Base-by-base conservation (phyloP, 106 monocot genomes). In the Allium fistulosum region DNA sequence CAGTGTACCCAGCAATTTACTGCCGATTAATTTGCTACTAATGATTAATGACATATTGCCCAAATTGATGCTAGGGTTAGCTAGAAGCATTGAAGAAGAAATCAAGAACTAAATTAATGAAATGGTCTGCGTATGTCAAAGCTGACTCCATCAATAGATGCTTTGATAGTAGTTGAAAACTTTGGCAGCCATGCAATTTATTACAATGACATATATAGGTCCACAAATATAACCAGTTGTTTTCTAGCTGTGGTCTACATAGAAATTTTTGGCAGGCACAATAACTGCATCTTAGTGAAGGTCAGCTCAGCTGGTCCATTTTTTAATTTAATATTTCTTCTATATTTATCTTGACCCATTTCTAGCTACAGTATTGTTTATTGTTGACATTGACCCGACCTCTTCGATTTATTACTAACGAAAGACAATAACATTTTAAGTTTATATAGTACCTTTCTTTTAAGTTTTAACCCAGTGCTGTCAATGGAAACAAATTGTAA, bases 301-400 rank as follows among this genome's bases (percentile, higher is more conserved):
- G 37, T 37, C 37, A 46, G 2, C 46, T 46, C 46, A 63, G 63
- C 61, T 14, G 61, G 61, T 28, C 61, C 61, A 27, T 61, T 28
- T 9, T 37, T 37, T 5, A 37, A 37, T 37, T 37, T 37, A 37
- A 37, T 37, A 5, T 37, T 37, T 37, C 37, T 37, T 37, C 10
- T 11, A 7, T 28, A 16, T 61, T 45, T 61, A 61, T 28, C 61
- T 6, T 27, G 61, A 45, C 37, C 61, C 61, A 61, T 28, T 45
- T 12, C 26, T 8, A 45, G 61, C 37, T 37, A 47, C 13, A 63
- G 13, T 15, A 58, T 16, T 16, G 58, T 18, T 18, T 16, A 16
- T 58, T 15, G 7, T 58, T 15, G 63, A 63, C 13, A 63, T 46
- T 63, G 63, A 63, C 63, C 45, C 47, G 46, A 46, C 45, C 63